Evolutionary conservation across 768 basidiomycete species (phyloP).

Genomic region (Mycena pura): DNA sequence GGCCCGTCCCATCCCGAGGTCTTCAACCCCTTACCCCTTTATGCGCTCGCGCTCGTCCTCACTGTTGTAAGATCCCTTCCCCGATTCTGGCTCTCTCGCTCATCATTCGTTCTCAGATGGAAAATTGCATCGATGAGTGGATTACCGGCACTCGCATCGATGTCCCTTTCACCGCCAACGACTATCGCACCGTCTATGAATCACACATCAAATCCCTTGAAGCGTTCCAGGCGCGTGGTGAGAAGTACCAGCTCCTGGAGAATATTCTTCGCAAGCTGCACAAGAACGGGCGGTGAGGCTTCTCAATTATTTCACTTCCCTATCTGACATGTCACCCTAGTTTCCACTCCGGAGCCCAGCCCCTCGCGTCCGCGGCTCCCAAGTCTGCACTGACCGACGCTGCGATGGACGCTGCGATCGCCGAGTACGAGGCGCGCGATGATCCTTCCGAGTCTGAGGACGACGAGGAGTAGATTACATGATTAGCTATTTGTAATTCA

Average conservation of each 20-base stretch:
- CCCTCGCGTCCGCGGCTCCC: background rate
- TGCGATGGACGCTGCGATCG: slow-evolving; percentile 2
- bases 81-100: background rate
- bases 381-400: background rate
- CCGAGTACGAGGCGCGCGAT: slow-evolving; percentile 2
- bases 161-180: slow-evolving; percentile 21
- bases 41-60: background rate
- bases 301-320: background rate
- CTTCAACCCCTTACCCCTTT: background rate
- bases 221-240: background rate
- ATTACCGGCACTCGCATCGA: slow-evolving; percentile 18
- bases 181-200: slow-evolving; percentile 22
- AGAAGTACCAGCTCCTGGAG: slow-evolving; percentile 4
- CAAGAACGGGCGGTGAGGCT: slow-evolving; percentile 18
- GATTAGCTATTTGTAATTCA: no score
- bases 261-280: slow-evolving; percentile 11
- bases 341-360: slow-evolving; percentile 15
- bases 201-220: slow-evolving; percentile 15
- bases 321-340: background rate
- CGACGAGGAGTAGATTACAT: background rate
- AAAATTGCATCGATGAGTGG: slow-evolving; percentile 27
- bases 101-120: slow-evolving; percentile 12
- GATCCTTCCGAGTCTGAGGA: background rate
- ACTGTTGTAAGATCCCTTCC: background rate
- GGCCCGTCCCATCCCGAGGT: background rate